Conservation (phyloP, 2,329 filamentous ascomycete species). For the Hymenoscyphus albidus region DNA sequence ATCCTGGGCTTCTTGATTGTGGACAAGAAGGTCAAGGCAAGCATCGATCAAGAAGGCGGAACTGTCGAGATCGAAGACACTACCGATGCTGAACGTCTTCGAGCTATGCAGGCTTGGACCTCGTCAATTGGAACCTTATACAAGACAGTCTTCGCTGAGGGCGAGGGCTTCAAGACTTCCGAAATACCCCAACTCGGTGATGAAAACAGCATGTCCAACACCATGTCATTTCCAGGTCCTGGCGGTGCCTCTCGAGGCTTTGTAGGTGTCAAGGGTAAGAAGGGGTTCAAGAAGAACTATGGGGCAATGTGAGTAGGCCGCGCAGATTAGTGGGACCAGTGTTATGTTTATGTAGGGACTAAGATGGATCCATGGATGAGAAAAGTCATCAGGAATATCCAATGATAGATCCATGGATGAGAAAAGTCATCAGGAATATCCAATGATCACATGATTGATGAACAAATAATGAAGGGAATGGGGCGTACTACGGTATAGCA, state of each 20-base stretch:
- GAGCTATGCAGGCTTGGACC: slow-evolving; percentile 70
- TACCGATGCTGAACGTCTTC: slow-evolving; percentile 69
- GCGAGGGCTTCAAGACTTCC: slow-evolving; percentile 58
- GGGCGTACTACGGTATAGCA: neutral
- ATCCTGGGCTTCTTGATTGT: slow-evolving; percentile 94
- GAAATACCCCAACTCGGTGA: slow-evolving; percentile 26
- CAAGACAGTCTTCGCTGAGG: slow-evolving; percentile 69
- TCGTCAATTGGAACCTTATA: slow-evolving; percentile 67
- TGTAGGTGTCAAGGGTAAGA: neutral
- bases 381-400: no score
- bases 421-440: neutral
- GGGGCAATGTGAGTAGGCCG: neutral
- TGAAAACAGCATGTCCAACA: slow-evolving; percentile 10
- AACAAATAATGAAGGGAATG: neutral
- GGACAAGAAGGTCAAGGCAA: slow-evolving; percentile 79
- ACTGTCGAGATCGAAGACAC: slow-evolving; percentile 75
- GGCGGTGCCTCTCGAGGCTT: neutral
- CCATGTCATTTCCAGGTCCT: neutral
- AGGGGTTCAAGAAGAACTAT: neutral
- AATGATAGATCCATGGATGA: neutral
- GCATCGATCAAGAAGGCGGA: slow-evolving; percentile 84
- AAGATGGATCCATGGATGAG: neutral
- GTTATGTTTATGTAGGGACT: neutral
- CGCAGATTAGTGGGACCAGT: neutral
- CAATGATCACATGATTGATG: slow-evolving; percentile 1